These are phyloP conservation scores for Xanthoparmelia taractica DNA, from an alignment of 495 filamentous ascomycete species.

Conservation along the genomic window DNA sequence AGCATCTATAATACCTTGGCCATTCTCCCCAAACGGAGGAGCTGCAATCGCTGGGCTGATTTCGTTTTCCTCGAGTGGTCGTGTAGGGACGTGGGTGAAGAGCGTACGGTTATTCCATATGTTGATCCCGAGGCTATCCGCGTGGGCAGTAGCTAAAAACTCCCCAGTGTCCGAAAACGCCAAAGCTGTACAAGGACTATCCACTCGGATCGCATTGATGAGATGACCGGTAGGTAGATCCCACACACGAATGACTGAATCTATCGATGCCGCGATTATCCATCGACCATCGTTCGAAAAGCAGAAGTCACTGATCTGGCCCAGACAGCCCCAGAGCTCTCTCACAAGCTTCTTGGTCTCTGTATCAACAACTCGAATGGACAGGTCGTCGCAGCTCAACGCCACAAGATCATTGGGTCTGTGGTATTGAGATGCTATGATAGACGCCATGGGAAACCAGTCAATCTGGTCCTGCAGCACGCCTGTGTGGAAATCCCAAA, in stretches of 20 bases:
- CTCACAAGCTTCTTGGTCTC: conserved; percentile 83
- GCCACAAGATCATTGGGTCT: conserved; percentile 78
- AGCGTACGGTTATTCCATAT: conserved; percentile 91
- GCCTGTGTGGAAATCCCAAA: conserved; percentile 88
- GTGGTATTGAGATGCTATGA: conserved; percentile 71
- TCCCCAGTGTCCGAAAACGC: conserved; percentile 86
- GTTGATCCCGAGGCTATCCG: conserved; percentile 76
- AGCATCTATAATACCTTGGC: conserved; percentile 59
- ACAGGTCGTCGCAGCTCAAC: conserved; percentile 80
- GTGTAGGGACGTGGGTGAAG: conserved; percentile 78
- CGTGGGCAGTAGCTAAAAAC: conserved; percentile 81
- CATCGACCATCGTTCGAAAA: conserved; percentile 92
- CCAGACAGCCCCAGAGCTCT: conserved; percentile 85
- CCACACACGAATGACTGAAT: conserved; percentile 80
- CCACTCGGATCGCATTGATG: conserved; percentile 76
- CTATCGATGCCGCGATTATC: conserved; percentile 83
- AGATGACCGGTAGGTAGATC: conserved; percentile 92
- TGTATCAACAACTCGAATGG: conserved; percentile 80
- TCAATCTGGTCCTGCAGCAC: conserved; percentile 71
- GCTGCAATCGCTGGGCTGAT: conserved; percentile 56
- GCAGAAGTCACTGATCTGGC: conserved; percentile 72
- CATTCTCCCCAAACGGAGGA: conserved; percentile 76
- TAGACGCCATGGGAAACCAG: conserved; percentile 72
- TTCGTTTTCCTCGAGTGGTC: conserved; percentile 67
- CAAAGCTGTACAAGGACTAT: conserved; percentile 67